These are phyloP conservation scores for Rhodotorula babjevae DNA, from an alignment of 768 basidiomycete genomes.

Conservation along the genomic window DNA sequence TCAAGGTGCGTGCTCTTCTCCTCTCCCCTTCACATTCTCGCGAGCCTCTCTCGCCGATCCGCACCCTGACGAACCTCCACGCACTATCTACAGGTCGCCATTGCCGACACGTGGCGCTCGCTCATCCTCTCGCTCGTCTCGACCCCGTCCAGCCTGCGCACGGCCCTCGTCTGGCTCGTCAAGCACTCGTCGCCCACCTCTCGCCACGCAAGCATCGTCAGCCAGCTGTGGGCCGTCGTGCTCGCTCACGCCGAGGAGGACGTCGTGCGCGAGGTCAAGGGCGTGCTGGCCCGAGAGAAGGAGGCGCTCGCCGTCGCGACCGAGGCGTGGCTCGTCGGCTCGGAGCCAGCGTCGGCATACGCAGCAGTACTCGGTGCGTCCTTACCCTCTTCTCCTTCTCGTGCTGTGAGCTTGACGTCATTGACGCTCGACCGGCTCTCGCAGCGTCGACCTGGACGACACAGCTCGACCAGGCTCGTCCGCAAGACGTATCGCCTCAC, in stretches of 20 bases:
- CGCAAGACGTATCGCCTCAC: accelerated
- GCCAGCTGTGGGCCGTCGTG: neutral
- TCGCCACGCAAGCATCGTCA: neutral
- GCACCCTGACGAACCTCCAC: too few species aligned
- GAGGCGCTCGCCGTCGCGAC: neutral
- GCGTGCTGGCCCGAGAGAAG: neutral
- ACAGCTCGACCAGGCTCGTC: accelerated
- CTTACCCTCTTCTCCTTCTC: neutral
- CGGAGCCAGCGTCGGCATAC: neutral
- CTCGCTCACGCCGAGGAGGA: neutral
- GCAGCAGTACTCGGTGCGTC: too few species aligned
- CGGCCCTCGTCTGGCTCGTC: slow-evolving; percentile 11
- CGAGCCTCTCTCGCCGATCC: too few species aligned
- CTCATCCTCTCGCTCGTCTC: slow-evolving; percentile 3
- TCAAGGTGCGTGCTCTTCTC: neutral
- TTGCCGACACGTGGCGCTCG: slow-evolving; percentile 4
- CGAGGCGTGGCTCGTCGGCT: neutral
- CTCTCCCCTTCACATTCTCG: neutral
- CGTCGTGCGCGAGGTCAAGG: neutral
- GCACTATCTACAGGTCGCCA: neutral
- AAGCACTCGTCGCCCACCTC: neutral
- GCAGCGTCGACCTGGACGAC: slow-evolving; percentile 3
- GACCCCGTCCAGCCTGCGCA: neutral
- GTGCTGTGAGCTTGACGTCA: too few species aligned
- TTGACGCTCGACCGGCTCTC: too few species aligned